Conservation (phyloP, 306 rosid genomes). For the Vigna mungo region DNA sequence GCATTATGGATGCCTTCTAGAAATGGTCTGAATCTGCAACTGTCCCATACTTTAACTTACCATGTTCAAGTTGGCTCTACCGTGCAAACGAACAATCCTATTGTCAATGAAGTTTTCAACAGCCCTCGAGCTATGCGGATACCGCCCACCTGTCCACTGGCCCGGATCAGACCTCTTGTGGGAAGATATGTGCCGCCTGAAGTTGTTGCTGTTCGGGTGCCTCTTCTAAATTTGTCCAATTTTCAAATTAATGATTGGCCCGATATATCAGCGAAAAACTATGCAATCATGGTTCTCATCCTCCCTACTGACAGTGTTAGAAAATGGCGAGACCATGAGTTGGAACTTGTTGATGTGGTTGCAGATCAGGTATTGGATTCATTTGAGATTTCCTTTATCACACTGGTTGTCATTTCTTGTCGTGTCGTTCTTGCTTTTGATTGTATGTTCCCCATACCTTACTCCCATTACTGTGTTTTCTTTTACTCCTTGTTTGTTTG, state of each 20-base stretch:
- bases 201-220: constrained; percentile 92
- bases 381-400: constrained; percentile 37
- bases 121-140: constrained; percentile 71
- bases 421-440: background rate
- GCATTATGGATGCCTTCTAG: constrained; percentile 96
- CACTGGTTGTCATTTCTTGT: constrained; percentile 6
- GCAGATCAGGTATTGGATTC: constrained; percentile 98
- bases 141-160: constrained; percentile 76
- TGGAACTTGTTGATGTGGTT: constrained; percentile 92
- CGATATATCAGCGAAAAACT: constrained; percentile 75
- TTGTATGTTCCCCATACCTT: constrained; percentile 4
- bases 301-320: constrained; percentile 84
- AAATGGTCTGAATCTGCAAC: constrained; percentile 71
- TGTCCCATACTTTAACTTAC: constrained; percentile 75
- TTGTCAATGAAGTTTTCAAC: constrained; percentile 78
- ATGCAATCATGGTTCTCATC: constrained; percentile 92
- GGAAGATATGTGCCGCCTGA: constrained; percentile 84
- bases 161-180: constrained; percentile 71
- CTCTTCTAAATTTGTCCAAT: constrained; percentile 80
- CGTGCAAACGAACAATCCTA: constrained; percentile 69
- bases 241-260: constrained; percentile 88
- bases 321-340: constrained; percentile 91
- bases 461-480: background rate
- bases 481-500: constrained; percentile 11
- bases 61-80: constrained; percentile 77